These are phyloP conservation scores for Inga oerstediana DNA, from an alignment of 306 rosid species.

Conservation along the genomic window DNA sequence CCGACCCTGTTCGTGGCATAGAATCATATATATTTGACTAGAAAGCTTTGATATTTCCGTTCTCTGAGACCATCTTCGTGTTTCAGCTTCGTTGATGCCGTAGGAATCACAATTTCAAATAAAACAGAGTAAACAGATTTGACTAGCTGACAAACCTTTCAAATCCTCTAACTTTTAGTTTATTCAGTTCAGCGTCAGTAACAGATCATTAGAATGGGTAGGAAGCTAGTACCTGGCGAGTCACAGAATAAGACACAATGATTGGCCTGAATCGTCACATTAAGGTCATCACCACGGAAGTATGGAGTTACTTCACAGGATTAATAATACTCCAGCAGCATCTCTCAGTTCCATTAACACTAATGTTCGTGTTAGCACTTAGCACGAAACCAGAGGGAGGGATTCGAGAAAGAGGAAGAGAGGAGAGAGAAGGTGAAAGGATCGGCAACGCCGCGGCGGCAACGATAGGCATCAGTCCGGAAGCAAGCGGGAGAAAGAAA, in stretches of 20 bases:
- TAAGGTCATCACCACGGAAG: slow-evolving; percentile 65
- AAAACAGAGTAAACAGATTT: slow-evolving; percentile 42
- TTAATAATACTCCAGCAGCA: slow-evolving; percentile 43
- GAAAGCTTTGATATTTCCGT: slow-evolving; percentile 56
- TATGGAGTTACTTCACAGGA: slow-evolving; percentile 56
- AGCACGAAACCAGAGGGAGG: not conserved
- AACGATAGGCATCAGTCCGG: too few species aligned
- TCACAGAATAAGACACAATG: slow-evolving; percentile 66
- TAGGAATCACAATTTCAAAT: slow-evolving; percentile 18
- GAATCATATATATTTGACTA: slow-evolving; percentile 48
- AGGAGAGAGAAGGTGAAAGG: too few species aligned
- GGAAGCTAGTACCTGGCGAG: slow-evolving; percentile 60
- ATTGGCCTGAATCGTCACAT: slow-evolving; percentile 75
- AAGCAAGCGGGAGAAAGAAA: too few species aligned
- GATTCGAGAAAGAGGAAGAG: too few species aligned
- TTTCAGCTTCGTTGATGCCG: not conserved
- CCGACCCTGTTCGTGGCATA: slow-evolving; percentile 40
- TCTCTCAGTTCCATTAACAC: slow-evolving; percentile 8
- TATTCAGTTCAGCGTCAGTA: slow-evolving; percentile 42
- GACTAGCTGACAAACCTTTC: slow-evolving; percentile 18
- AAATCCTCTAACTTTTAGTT: slow-evolving; percentile 33
- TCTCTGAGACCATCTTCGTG: slow-evolving; percentile 33
- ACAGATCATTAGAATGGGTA: slow-evolving; percentile 39
- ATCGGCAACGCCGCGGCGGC: too few species aligned
- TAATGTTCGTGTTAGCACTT: not conserved